Evolutionary conservation across 2,329 filamentous ascomycete genomes (phyloP).

Genomic region (Aspergillus sp.): DNA sequence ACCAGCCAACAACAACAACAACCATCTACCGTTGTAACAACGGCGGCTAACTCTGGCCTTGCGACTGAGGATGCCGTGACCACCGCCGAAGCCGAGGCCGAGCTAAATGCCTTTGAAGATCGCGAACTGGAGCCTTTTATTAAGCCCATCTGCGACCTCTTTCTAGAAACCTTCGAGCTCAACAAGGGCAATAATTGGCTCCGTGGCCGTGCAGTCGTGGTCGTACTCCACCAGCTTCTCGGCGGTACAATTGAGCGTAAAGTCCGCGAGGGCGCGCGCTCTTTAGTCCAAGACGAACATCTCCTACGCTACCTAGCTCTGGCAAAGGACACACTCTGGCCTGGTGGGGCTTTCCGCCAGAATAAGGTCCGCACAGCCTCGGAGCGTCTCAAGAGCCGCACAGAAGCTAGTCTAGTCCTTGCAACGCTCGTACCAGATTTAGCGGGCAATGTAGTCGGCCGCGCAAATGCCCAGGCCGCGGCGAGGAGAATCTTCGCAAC

Average conservation of each 20-base stretch:
- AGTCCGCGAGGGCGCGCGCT: constrained; percentile 78
- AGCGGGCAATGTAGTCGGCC: constrained; percentile 87
- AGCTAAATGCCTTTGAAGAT: constrained; percentile 89
- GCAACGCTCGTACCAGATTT: constrained; percentile 88
- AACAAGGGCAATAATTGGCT: constrained; percentile 97
- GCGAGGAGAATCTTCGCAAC: constrained; percentile 86
- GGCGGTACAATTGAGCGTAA: constrained; percentile 96
- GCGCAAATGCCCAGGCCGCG: constrained; percentile 86
- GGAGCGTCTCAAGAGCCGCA: constrained; percentile 77
- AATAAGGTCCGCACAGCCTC: constrained; percentile 60
- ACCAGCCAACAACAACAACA: constrained; percentile 57
- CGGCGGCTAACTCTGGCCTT: constrained; percentile 43
- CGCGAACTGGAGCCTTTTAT: constrained; percentile 91
- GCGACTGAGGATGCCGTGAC: constrained; percentile 51
- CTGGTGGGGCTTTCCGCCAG: constrained; percentile 51
- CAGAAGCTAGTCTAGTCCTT: constrained; percentile 85
- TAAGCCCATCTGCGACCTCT: constrained; percentile 97
- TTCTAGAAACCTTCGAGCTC: constrained; percentile 91
- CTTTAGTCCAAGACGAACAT: constrained; percentile 73
- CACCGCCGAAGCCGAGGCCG: constrained; percentile 80
- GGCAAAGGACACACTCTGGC: constrained; percentile 79
- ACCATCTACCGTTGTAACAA: constrained; percentile 36
- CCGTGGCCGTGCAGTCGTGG: constrained; percentile 88
- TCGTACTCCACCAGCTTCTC: constrained; percentile 91
- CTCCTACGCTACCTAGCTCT: constrained; percentile 73